Percentiles rank a stretch among this genome's conserved stretches.
Evolutionary conservation across 75 land plant species (phyloP).

Genomic region (Sequoiadendron giganteum): DNA sequence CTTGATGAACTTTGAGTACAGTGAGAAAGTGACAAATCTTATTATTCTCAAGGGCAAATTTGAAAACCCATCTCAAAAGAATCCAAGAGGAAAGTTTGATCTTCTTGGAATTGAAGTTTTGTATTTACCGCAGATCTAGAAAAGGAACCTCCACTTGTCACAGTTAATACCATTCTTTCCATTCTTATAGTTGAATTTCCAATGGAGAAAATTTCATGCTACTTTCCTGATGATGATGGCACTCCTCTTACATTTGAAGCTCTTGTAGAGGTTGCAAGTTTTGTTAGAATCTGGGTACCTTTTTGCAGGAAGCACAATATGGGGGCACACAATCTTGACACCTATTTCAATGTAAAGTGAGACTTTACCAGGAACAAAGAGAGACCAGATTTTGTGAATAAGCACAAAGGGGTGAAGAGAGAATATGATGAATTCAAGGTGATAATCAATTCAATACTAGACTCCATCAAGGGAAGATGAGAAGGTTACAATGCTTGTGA

Average conservation of each 20-base stretch:
- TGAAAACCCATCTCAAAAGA: slow-evolving; percentile 61
- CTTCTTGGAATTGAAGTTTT: slow-evolving; percentile 95
- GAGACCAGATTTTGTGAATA: slow-evolving; percentile 78
- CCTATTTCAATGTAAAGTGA: slow-evolving; percentile 69
- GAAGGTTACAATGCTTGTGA: slow-evolving; percentile 98
- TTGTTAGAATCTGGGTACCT: slow-evolving; percentile 87
- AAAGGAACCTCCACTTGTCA: slow-evolving; percentile 96
- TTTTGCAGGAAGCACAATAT: slow-evolving; percentile 90
- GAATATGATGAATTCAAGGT: slow-evolving; percentile 99
- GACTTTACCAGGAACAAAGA: slow-evolving; percentile 84
- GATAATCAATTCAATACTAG: slow-evolving; percentile 84
- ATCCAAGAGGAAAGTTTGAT: slow-evolving; percentile 85
- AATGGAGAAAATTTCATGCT: slow-evolving; percentile 87
- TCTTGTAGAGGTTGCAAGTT: slow-evolving; percentile 91
- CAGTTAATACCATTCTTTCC: slow-evolving; percentile 74
- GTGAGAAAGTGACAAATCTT: slow-evolving; percentile 72
- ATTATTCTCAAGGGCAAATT: slow-evolving; percentile 76
- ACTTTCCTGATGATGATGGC: slow-evolving; percentile 94
- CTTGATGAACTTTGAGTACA: too few species aligned
- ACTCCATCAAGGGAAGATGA: slow-evolving; percentile 81
- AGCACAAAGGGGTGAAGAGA: slow-evolving; percentile 83
- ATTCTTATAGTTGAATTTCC: slow-evolving; percentile 93
- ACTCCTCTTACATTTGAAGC: slow-evolving; percentile 90
- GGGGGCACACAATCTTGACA: slow-evolving; percentile 89
- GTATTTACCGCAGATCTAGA: slow-evolving; percentile 97